These are phyloP conservation scores for Colletotrichum sp. DNA, from an alignment of 2,329 filamentous ascomycete species.

Conservation along the genomic window DNA sequence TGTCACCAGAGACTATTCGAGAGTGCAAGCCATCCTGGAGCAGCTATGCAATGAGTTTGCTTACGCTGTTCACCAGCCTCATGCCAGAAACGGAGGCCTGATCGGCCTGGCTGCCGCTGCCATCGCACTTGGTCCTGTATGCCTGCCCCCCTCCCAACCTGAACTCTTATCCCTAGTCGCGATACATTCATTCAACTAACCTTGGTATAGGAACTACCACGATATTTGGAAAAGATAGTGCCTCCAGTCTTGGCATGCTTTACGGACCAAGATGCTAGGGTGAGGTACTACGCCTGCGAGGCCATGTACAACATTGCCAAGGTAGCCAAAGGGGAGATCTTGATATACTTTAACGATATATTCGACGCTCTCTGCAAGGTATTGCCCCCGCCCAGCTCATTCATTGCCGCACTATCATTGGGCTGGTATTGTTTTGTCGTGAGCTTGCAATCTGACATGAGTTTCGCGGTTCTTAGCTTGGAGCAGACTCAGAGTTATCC, in stretches of 20 bases:
- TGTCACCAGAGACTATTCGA: conserved; percentile 75
- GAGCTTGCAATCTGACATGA: not conserved
- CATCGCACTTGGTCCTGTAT: conserved; percentile 89
- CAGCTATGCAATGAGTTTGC: conserved; percentile 98
- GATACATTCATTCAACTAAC: not conserved
- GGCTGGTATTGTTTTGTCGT: not conserved
- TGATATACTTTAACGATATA: conserved; percentile 97
- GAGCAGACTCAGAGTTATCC: conserved; percentile 92
- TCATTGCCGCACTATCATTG: not conserved
- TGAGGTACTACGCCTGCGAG: conserved; percentile 98
- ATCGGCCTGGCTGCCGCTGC: conserved; percentile 95
- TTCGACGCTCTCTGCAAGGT: conserved; percentile 98
- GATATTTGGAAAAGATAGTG: conserved; percentile 91
- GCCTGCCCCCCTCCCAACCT: conserved; percentile 35
- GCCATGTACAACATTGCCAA: conserved; percentile 99
- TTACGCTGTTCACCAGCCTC: conserved; percentile 94
- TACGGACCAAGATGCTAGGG: conserved; percentile 94
- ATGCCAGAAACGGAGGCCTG: conserved; percentile 93
- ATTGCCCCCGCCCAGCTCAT: conserved; percentile 18
- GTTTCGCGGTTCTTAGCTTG: conserved; percentile 62
- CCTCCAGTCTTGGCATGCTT: conserved; percentile 97
- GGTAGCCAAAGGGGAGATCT: conserved; percentile 95
- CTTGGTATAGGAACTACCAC: conserved; percentile 77
- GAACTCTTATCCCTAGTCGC: not conserved
- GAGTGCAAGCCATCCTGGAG: conserved; percentile 86